Conservation (phyloP, 768 basidiomycete species). For the Mycena crocata region DNA sequence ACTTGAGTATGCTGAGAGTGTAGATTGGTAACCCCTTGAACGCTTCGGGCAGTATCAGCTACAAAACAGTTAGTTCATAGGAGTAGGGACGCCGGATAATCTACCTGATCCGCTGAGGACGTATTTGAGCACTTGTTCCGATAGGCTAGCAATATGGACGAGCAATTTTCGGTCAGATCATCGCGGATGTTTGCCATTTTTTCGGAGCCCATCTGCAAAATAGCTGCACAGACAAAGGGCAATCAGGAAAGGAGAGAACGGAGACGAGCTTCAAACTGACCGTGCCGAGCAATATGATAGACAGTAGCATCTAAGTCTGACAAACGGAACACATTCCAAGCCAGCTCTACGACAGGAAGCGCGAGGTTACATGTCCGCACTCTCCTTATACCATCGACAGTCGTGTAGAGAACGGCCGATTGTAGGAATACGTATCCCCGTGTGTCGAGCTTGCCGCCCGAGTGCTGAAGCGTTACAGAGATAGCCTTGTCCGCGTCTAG, state of each 20-base stretch:
- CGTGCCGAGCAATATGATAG: constrained; percentile 78
- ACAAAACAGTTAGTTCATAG: constrained; percentile 27
- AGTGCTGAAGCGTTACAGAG: constrained; percentile 79
- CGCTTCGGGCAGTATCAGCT: constrained; percentile 96
- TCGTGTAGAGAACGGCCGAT: constrained; percentile 90
- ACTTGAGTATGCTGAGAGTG: constrained; percentile 84
- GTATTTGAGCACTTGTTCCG: constrained; percentile 88
- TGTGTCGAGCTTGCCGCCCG: constrained; percentile 69
- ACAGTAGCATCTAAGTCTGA: constrained; percentile 92
- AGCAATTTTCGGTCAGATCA: constrained; percentile 85
- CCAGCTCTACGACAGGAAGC: constrained; percentile 81
- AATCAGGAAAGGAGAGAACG: constrained; percentile 1
- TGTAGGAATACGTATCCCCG: constrained; percentile 85
- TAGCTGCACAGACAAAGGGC: constrained; percentile 62
- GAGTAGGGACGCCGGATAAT: background rate
- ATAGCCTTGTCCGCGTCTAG: constrained; percentile 88
- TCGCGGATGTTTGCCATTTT: constrained; percentile 84
- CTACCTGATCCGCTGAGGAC: constrained; percentile 82
- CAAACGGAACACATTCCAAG: constrained; percentile 91
- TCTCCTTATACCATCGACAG: constrained; percentile 77
- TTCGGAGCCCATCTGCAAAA: constrained; percentile 68
- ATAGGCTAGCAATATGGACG: constrained; percentile 86
- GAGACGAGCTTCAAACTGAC: constrained; percentile 55
- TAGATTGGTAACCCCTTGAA: constrained; percentile 89
- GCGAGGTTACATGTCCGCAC: constrained; percentile 91